A percentile compares a stretch with the other conserved stretches of the same genome.
Evolutionary conservation across 1,284 basidiomycete genomes (phyloP).

Genomic region (Porogramme epimiltina): DNA sequence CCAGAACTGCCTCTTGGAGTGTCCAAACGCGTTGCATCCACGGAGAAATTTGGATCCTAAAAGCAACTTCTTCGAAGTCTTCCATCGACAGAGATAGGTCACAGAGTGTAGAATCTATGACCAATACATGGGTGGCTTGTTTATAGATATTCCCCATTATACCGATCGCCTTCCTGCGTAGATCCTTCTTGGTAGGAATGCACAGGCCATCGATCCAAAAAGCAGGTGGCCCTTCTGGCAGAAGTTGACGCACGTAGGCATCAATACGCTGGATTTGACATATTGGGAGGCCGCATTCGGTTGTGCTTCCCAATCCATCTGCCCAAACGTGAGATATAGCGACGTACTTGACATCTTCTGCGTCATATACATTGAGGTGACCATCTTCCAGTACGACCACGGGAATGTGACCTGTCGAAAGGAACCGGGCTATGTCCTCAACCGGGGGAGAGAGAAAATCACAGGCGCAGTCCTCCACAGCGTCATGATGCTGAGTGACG

Average conservation of each 20-base stretch:
- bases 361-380: not conserved
- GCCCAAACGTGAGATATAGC: constrained; percentile 24
- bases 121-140: not conserved
- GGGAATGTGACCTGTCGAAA: too few relatives aligned
- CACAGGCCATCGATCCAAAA: constrained; percentile 24
- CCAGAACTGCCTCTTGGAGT: too few relatives aligned
- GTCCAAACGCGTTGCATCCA: too few relatives aligned
- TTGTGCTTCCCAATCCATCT: constrained; percentile 20
- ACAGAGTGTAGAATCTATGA: too few relatives aligned
- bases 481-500: too few relatives aligned
- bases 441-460: too few relatives aligned
- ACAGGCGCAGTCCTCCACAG: too few relatives aligned
- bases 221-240: constrained; percentile 4
- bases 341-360: constrained; percentile 5
- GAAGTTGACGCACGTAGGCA: not conserved
- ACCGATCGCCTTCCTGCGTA: constrained; percentile 13
- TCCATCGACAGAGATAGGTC: too few relatives aligned
- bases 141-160: constrained; percentile 18
- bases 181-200: constrained; percentile 3
- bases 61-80: too few relatives aligned
- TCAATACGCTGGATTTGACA: constrained; percentile 16
- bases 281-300: constrained; percentile 14
- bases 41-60: too few relatives aligned
- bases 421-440: too few relatives aligned
- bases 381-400: too few relatives aligned